These are phyloP conservation scores for Hypoxylon fuscum DNA, from an alignment of 495 filamentous ascomycete genomes.

Conservation along the genomic window DNA sequence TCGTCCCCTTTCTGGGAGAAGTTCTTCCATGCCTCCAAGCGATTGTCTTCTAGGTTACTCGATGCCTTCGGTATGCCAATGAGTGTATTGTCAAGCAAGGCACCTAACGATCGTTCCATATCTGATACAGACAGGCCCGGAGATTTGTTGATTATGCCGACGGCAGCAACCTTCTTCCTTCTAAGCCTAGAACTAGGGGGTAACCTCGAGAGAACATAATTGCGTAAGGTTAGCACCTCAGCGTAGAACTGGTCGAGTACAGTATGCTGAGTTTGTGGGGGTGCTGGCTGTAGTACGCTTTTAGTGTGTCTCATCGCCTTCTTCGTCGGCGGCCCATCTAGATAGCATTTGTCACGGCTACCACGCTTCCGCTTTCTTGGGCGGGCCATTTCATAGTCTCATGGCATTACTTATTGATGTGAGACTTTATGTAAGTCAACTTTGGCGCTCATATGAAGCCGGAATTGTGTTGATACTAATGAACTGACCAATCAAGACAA, in stretches of 20 bases:
- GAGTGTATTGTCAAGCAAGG: conserved; percentile 73
- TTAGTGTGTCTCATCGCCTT: conserved; percentile 36
- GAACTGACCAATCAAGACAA: not conserved
- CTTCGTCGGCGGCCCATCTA: conserved; percentile 40
- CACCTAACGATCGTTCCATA: conserved; percentile 54
- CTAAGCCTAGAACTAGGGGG: conserved; percentile 54
- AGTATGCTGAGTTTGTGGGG: conserved; percentile 59
- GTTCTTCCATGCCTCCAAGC: conserved; percentile 64
- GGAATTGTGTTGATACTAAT: not conserved
- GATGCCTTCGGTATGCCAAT: conserved; percentile 62
- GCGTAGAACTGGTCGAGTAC: conserved; percentile 80
- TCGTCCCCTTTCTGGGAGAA: conserved; percentile 72
- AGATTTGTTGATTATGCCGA: conserved; percentile 45
- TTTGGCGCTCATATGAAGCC: conserved; percentile 1
- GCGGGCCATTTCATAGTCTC: conserved; percentile 35
- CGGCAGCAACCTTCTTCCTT: conserved; percentile 55
- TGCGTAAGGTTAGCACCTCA: conserved; percentile 71
- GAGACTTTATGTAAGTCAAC: not conserved
- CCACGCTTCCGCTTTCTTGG: conserved; percentile 44
- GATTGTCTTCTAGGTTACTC: conserved; percentile 50
- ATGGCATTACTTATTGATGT: conserved; percentile 5
- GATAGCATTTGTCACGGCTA: conserved; percentile 14
- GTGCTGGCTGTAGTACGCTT: conserved; percentile 14
- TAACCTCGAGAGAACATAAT: conserved; percentile 69
- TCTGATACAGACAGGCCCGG: conserved; percentile 40